phyloP scores from a whole-genome alignment of 192 early-diverging fungal genomes.

The Backusella liffmaniae region DNA sequence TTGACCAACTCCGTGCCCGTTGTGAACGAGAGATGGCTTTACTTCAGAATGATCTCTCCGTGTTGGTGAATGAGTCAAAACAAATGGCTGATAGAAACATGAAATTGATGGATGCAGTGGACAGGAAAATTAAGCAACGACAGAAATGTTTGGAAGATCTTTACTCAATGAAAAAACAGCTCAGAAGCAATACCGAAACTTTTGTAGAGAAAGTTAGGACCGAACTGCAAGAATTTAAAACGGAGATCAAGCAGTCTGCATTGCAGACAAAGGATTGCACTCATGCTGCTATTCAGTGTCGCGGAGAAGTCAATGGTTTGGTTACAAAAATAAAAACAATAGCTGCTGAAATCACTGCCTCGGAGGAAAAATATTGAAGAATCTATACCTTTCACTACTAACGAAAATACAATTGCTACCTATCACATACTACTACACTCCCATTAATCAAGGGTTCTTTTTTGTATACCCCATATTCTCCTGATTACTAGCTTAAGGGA shows the following conservation, averaged over 20 bases:
- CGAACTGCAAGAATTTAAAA: constrained; percentile 10
- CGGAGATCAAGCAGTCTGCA: constrained; percentile 12
- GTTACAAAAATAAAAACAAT: constrained; percentile 19
- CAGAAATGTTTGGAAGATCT: neutral
- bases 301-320: constrained; percentile 27
- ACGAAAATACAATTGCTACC: neutral
- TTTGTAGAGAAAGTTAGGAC: constrained; percentile 11
- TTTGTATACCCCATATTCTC: constrained; percentile 7
- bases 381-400: neutral
- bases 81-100: constrained; percentile 11
- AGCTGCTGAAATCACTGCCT: constrained; percentile 11
- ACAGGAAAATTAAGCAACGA: constrained; percentile 9
- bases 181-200: neutral
- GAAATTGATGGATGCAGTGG: constrained; percentile 6
- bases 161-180: neutral
- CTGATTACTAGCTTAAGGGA: neutral
- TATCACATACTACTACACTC: neutral
- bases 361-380: constrained; percentile 1
- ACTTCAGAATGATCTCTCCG: constrained; percentile 12
- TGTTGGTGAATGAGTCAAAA: neutral
- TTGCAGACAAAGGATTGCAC: constrained; percentile 14
- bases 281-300: constrained; percentile 11
- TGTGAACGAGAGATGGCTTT: constrained; percentile 19
- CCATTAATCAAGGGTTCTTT: neutral
- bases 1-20: constrained; percentile 5